Conservation (phyloP, 129 eudicot species). For the Artemisia annua region DNA sequence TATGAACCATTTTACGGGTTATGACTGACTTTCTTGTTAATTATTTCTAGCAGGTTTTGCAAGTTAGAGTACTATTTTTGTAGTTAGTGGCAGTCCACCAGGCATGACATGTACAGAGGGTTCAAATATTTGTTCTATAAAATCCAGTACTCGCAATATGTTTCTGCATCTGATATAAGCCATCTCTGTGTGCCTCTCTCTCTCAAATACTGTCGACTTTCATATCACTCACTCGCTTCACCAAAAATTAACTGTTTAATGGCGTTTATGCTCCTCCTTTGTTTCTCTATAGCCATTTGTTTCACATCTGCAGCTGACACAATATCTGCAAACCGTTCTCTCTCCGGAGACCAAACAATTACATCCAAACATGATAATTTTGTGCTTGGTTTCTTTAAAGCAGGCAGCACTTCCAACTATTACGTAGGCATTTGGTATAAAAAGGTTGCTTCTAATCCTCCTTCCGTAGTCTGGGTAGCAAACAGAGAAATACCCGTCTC, state of each 20-base stretch:
- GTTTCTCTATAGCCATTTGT: no score
- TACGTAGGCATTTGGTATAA: conserved; percentile 49
- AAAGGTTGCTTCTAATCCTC: no score
- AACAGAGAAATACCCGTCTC: no score
- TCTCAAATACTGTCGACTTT: neutral
- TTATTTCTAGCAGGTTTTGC: conserved; percentile 13
- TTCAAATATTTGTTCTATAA: neutral
- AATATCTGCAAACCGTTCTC: conserved; percentile 26
- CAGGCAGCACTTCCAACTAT: conserved; percentile 41
- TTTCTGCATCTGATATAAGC: neutral
- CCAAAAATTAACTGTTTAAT: conserved; percentile 27
- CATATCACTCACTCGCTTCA: conserved; percentile 16
- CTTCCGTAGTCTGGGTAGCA: no score
- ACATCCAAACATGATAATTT: conserved; percentile 36
- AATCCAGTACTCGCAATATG: conserved; percentile 5
- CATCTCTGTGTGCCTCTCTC: conserved; percentile 14
- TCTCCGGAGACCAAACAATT: conserved; percentile 41
- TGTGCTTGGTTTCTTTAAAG: conserved; percentile 47
- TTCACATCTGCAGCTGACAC: no score
- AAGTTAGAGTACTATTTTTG: conserved; percentile 14
- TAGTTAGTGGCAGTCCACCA: neutral
- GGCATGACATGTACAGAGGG: neutral
- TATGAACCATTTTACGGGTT: no score
- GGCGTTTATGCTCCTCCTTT: no score
- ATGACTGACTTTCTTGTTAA: neutral